Evolutionary conservation across 768 basidiomycete species (phyloP).

Genomic region (Amanita polypyramis): DNA sequence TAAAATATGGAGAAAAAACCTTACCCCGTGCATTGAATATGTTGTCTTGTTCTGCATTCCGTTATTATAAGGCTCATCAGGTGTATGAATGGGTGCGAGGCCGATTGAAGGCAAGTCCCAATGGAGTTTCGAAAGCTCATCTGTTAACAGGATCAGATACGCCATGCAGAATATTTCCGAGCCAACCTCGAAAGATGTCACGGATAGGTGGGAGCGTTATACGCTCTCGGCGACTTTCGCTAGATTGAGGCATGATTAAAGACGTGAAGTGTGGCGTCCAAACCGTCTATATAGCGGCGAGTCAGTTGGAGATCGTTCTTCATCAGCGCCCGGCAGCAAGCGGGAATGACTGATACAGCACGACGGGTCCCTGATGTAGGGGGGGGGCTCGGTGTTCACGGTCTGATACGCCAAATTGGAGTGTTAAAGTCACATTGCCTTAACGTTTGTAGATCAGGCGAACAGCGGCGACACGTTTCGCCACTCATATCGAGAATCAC

Average conservation of each 20-base stretch:
- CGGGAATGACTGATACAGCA: slow-evolving; percentile 1
- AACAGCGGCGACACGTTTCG: slow-evolving; percentile 1
- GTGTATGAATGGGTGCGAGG: not conserved
- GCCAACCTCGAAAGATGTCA: slow-evolving; percentile 52
- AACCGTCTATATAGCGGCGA: slow-evolving; percentile 2
- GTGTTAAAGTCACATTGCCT: not conserved
- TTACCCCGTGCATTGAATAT: not conserved
- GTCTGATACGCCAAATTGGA: not conserved
- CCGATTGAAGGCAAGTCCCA: slow-evolving; percentile 10
- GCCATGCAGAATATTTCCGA: not conserved
- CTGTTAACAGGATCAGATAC: slow-evolving; percentile 17
- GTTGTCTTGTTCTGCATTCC: not conserved
- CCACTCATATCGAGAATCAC: not conserved
- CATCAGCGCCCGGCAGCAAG: no score
- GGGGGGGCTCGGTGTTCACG: slow-evolving; percentile 4
- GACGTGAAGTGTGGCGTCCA: not conserved
- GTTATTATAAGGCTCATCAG: not conserved
- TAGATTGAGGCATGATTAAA: slow-evolving; percentile 13
- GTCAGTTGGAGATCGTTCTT: not conserved
- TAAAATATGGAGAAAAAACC: not conserved
- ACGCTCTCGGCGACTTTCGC: slow-evolving; percentile 26
- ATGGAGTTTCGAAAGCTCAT: slow-evolving; percentile 36
- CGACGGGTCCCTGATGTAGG: slow-evolving; percentile 1
- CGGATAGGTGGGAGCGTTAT: slow-evolving; percentile 66
- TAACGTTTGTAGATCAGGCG: not conserved